Percentiles rank a stretch among this genome's conserved stretches.
These are phyloP conservation scores for Vinca major DNA, from an alignment of 305 asterid genomes.

Conservation along the genomic window DNA sequence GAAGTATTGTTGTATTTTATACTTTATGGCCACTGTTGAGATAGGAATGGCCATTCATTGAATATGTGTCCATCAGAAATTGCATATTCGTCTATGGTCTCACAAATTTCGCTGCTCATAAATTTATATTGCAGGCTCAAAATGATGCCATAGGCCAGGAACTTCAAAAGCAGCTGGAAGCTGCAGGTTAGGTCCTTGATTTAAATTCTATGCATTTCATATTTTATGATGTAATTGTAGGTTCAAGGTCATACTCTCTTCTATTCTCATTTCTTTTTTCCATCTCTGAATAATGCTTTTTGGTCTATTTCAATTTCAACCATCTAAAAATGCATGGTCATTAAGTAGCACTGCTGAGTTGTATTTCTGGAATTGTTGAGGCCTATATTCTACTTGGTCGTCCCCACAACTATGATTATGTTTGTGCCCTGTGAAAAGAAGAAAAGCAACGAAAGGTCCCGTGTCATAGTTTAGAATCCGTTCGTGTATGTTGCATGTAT, in stretches of 20 bases:
- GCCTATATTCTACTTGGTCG: not conserved
- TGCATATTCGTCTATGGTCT: not conserved
- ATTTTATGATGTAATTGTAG: not conserved
- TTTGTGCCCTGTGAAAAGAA: not conserved
- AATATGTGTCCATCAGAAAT: not conserved
- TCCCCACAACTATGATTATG: not conserved
- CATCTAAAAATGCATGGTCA: not conserved
- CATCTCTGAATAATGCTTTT: not conserved
- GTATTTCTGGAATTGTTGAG: not conserved
- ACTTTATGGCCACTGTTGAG: not conserved
- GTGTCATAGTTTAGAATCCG: not conserved
- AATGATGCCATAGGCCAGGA: slow-evolving; percentile 83
- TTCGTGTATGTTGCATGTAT: not conserved
- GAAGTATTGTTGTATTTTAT: not conserved
- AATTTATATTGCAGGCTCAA: slow-evolving; percentile 44
- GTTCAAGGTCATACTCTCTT: not conserved
- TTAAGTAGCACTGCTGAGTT: not conserved
- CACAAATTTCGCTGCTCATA: not conserved
- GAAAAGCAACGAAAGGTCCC: not conserved
- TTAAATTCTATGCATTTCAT: not conserved
- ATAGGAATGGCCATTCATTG: not conserved
- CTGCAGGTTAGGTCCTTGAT: slow-evolving; percentile 48
- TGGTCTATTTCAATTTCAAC: not conserved
- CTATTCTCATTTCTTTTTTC: not conserved
- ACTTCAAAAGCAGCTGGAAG: slow-evolving; percentile 80